Base-by-base conservation (phyloP, 805 yeast species). In the Pichia occidentalis region DNA sequence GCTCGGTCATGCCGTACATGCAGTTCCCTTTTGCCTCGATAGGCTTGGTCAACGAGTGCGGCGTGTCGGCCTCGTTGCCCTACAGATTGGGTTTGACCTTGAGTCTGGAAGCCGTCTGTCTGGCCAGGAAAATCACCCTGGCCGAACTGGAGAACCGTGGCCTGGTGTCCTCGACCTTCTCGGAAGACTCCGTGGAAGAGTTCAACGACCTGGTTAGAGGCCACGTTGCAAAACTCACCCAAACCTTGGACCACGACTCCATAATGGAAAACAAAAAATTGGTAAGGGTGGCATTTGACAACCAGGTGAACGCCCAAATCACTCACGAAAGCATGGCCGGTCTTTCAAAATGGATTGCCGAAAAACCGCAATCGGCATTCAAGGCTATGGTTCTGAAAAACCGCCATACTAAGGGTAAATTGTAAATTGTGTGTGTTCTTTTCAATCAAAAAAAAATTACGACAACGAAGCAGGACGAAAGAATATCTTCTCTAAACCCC, bases 41-140 rank as follows among this genome's bases (percentile, higher is more conserved):
- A 48, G 94, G 95, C 2, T 70, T 86, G 49, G 87, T 83, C 3
- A 75, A 82, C 43, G 96, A 86, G 59, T 95, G 95, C 39, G 84
- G 79, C 4, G 63, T 85, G 1, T 74, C 85, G 12, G 71, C 77
- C 7, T 74, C 90, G 4, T 66, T 86, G 37, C 76, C 83, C 18
- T 56, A 67, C 48, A 71, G 94, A 51, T 63, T 86, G 41, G 95
- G 95, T 2, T 65, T 77, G 63, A 75, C 85, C 44, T 71, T 68
- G 45, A 77, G 92, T 12, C 69, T 79, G 36, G 88, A 85, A 60
- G 85, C 85, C 2, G 63, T 86, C 29, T 63, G 85, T 46, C 70
- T 83, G 34, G 75, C 85, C 3, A 73, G 72, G 54, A 85, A 85
- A 12, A 70, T 86, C 26, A 50, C 57, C 3, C 82, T 83, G 29